Conservation (phyloP, 495 filamentous ascomycete species). For the Friedmanniomyces endolithicus region DNA sequence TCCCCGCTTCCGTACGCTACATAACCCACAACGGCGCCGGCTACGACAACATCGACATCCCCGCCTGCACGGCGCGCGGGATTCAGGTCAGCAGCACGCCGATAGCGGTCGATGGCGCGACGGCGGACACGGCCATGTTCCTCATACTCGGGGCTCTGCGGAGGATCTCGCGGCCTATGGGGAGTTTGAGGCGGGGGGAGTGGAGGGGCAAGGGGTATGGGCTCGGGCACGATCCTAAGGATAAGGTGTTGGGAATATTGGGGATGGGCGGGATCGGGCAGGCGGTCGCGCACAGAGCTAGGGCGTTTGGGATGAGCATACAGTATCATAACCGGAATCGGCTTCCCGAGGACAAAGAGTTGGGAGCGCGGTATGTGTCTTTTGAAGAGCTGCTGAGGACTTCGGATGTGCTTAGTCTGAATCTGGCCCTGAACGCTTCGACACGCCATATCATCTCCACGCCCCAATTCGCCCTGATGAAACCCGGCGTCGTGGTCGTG, state of each 20-base stretch:
- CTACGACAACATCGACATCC: conserved; percentile 31
- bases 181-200: conserved; percentile 47
- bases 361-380: conserved; percentile 26
- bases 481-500: conserved; percentile 28
- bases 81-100: conserved; percentile 28
- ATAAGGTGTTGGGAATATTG: conserved; percentile 42
- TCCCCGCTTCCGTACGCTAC: conserved; percentile 24
- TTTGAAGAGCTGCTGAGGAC: conserved; percentile 32
- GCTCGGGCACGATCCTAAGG: conserved; percentile 35
- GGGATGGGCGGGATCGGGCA: conserved; percentile 84
- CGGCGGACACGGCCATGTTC: conserved; percentile 29
- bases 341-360: conserved; percentile 22
- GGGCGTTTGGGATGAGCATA: conserved; percentile 31
- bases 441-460: conserved; percentile 30
- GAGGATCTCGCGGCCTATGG: conserved; percentile 49
- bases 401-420: conserved; percentile 29
- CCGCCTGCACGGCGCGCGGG: conserved; percentile 24
- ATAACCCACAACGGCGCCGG: conserved; percentile 31
- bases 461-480: conserved; percentile 28
- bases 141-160: conserved; percentile 30
- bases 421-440: conserved; percentile 27
- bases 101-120: conserved; percentile 29
- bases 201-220: conserved; percentile 35
- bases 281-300: conserved; percentile 26
- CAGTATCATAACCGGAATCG: conserved; percentile 31